Evolutionary conservation across 2,329 filamentous ascomycete genomes (phyloP).

Genomic region (Madurella fahalii): DNA sequence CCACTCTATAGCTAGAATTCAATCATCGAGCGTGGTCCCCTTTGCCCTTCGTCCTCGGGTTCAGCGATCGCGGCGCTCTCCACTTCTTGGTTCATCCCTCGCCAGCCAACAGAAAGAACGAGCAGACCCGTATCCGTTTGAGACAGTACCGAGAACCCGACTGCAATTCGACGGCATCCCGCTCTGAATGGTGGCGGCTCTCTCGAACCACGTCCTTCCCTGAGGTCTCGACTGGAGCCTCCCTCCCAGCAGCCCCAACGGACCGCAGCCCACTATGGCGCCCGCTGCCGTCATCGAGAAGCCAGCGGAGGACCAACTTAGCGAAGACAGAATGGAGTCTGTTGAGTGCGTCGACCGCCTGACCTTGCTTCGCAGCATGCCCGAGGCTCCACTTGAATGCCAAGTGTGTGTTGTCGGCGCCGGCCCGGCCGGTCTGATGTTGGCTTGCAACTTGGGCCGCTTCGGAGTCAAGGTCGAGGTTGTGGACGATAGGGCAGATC

Average conservation of each 20-base stretch:
- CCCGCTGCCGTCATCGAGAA: constrained; percentile 36
- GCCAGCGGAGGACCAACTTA: constrained; percentile 31
- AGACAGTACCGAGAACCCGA: no score
- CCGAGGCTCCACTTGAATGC: constrained; percentile 39
- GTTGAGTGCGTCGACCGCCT: constrained; percentile 41
- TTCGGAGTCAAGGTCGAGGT: constrained; percentile 63
- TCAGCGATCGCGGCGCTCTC: no score
- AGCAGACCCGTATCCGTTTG: no score
- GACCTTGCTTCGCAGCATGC: constrained; percentile 46
- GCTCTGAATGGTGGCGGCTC: constrained; percentile 3
- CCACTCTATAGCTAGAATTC: no score
- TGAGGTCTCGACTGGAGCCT: background rate
- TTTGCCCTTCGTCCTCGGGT: no score
- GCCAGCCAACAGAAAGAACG: no score
- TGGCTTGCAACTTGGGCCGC: constrained; percentile 53
- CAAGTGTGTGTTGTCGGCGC: constrained; percentile 49
- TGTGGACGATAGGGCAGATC: constrained; percentile 64
- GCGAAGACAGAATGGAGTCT: constrained; percentile 30
- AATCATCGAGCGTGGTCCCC: no score
- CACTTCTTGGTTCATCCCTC: no score
- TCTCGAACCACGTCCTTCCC: background rate
- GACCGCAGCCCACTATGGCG: constrained; percentile 29
- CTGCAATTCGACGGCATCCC: background rate
- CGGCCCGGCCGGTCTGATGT: constrained; percentile 54
- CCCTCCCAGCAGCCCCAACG: background rate